A percentile compares a stretch with the other conserved stretches of the same genome.
Evolutionary conservation across 331 rosid species (phyloP).

Genomic region (Acacia pycnantha): DNA sequence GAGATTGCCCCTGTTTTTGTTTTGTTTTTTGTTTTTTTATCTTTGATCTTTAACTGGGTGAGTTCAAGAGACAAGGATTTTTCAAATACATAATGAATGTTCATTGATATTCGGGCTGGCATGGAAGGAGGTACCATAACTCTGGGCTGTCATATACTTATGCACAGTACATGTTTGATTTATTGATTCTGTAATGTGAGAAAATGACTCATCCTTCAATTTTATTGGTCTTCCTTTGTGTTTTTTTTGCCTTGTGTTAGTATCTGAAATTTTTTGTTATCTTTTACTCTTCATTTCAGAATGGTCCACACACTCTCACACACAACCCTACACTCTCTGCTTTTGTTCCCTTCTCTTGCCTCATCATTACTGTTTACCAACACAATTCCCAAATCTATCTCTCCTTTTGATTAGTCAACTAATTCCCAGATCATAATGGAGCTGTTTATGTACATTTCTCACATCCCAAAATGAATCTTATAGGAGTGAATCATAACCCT

Average conservation of each 20-base stretch:
- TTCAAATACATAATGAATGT: slow-evolving; percentile 23
- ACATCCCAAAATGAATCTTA: slow-evolving; percentile 20
- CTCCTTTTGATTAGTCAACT: neutral
- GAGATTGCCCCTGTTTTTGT: neutral
- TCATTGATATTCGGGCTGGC: slow-evolving; percentile 39
- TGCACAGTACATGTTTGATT: slow-evolving; percentile 21
- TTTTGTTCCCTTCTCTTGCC: slow-evolving; percentile 29
- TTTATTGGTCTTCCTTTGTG: slow-evolving; percentile 33
- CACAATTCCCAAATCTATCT: slow-evolving; percentile 45
- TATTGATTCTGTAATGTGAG: slow-evolving; percentile 20
- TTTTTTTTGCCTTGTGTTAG: slow-evolving; percentile 7
- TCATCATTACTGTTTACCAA: slow-evolving; percentile 46
- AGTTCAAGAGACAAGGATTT: neutral
- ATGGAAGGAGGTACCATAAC: slow-evolving; percentile 31
- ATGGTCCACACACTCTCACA: slow-evolving; percentile 35
- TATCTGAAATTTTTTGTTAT: neutral
- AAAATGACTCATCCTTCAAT: slow-evolving; percentile 32
- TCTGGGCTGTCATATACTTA: slow-evolving; percentile 38
- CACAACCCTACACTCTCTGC: slow-evolving; percentile 21
- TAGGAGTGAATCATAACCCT: slow-evolving; percentile 21
- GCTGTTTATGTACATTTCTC: neutral
- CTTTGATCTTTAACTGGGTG: neutral
- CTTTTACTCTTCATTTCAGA: slow-evolving; percentile 28
- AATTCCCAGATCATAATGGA: neutral
- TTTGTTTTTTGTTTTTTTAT: neutral